Conservation (phyloP, 2,329 filamentous ascomycete species). For the Dissoconium aciculare region DNA sequence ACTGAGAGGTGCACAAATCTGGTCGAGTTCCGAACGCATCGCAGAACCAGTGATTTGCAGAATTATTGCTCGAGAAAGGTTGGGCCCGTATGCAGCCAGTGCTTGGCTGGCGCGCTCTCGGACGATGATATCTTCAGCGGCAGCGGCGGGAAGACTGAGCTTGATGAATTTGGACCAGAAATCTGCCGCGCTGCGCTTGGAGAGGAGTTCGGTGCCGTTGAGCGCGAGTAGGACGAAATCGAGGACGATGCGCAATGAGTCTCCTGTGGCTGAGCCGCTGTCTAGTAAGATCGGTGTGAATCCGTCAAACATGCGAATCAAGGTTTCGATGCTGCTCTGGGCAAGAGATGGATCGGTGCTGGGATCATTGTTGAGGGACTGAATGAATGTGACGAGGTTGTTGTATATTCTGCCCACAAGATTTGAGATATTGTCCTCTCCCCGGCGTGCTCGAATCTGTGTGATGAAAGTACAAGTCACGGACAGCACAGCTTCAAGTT, state of each 20-base stretch:
- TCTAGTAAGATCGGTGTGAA: slow-evolving; percentile 48
- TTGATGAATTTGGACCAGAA: slow-evolving; percentile 52
- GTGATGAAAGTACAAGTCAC: slow-evolving; percentile 54
- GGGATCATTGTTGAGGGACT: slow-evolving; percentile 42
- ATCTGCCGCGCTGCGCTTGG: slow-evolving; percentile 57
- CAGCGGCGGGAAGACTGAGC: slow-evolving; percentile 22
- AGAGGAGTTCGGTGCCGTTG: slow-evolving; percentile 55
- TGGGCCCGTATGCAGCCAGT: slow-evolving; percentile 45
- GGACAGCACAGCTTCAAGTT: slow-evolving; percentile 53
- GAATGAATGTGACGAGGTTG: slow-evolving; percentile 49
- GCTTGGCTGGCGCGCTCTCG: slow-evolving; percentile 21
- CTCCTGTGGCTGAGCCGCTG: slow-evolving; percentile 43
- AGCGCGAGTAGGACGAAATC: slow-evolving; percentile 57
- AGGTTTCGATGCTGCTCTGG: slow-evolving; percentile 59
- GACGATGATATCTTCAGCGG: slow-evolving; percentile 12
- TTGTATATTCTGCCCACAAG: slow-evolving; percentile 41
- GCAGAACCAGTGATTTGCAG: slow-evolving; percentile 54
- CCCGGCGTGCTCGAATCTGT: slow-evolving; percentile 23
- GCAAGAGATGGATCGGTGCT: slow-evolving; percentile 56
- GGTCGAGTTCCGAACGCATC: slow-evolving; percentile 57
- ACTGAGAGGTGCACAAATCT: slow-evolving; percentile 54
- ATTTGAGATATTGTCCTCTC: slow-evolving; percentile 29
- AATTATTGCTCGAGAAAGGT: slow-evolving; percentile 44
- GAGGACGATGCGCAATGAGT: slow-evolving; percentile 37
- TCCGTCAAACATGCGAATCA: slow-evolving; percentile 47